Conservation (phyloP, 2,329 filamentous ascomycete species). For the Fusarium sp. region DNA sequence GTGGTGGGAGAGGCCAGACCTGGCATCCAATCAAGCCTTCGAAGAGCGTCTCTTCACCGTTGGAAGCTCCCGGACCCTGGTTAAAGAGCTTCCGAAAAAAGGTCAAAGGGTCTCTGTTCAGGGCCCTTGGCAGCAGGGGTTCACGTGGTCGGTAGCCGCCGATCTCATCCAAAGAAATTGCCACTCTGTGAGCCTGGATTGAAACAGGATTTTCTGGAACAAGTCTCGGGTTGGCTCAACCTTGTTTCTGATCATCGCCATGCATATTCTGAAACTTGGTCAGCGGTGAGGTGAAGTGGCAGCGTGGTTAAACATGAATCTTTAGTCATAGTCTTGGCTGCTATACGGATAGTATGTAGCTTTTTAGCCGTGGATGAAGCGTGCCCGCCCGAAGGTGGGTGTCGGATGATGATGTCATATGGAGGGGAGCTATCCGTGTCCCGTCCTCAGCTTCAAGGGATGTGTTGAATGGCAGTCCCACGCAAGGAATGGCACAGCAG, state of each 20-base stretch:
- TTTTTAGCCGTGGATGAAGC: constrained; percentile 8
- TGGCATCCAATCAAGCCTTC: constrained; percentile 35
- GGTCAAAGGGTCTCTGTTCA: constrained; percentile 26
- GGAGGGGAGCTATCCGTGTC: constrained; percentile 1
- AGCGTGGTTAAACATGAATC: background rate
- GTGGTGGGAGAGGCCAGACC: constrained; percentile 13
- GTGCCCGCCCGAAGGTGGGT: background rate
- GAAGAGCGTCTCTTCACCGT: constrained; percentile 16
- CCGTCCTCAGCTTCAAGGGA: background rate
- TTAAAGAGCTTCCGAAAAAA: constrained; percentile 11
- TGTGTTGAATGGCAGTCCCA: background rate
- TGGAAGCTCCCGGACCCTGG: constrained; percentile 19
- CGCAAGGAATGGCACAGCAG: background rate
- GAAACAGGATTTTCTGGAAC: constrained; percentile 40
- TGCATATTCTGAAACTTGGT: constrained; percentile 40
- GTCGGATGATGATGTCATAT: constrained; percentile 29
- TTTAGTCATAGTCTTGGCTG: background rate
- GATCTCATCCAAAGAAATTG: constrained; percentile 37
- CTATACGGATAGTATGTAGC: too few species aligned
- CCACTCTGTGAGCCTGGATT: constrained; percentile 25
- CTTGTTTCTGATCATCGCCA: constrained; percentile 30
- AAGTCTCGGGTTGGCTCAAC: constrained; percentile 20
- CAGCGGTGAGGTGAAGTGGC: constrained; percentile 6
- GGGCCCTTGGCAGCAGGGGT: constrained; percentile 23
- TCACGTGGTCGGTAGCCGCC: constrained; percentile 30